Percentiles rank a stretch among this genome's conserved stretches.
Conservation (phyloP, 2,329 filamentous ascomycete species). For the Nigrospora sphaerica region DNA sequence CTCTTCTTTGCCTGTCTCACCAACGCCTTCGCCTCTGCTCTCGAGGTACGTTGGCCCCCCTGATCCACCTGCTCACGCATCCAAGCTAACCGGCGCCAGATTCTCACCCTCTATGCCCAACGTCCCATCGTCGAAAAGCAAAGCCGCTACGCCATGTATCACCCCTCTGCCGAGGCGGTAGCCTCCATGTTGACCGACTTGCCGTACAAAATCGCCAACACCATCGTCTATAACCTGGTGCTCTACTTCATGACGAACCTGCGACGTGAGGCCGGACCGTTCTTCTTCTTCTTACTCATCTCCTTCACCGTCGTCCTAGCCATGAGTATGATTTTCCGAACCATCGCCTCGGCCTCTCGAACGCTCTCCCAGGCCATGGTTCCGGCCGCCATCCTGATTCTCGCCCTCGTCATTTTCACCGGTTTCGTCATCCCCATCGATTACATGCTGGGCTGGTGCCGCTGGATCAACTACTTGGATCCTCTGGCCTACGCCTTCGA, state of each 20-base stretch:
- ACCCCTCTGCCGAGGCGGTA: slow-evolving; percentile 76
- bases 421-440: slow-evolving; percentile 56
- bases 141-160: slow-evolving; percentile 75
- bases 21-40: slow-evolving; percentile 71
- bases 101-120: slow-evolving; percentile 77
- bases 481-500: slow-evolving; percentile 76
- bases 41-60: slow-evolving; percentile 45
- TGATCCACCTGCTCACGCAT: background rate
- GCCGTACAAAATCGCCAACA: slow-evolving; percentile 70
- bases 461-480: slow-evolving; percentile 75
- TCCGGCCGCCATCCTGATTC: slow-evolving; percentile 49
- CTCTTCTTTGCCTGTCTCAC: slow-evolving; percentile 81
- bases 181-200: slow-evolving; percentile 79
- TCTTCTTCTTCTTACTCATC: slow-evolving; percentile 78
- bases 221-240: slow-evolving; percentile 67
- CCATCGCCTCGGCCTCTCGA: slow-evolving; percentile 64
- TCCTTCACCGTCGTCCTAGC: slow-evolving; percentile 63
- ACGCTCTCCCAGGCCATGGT: slow-evolving; percentile 58
- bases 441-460: slow-evolving; percentile 71
- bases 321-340: slow-evolving; percentile 81
- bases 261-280: slow-evolving; percentile 60
- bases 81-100: slow-evolving; percentile 32
- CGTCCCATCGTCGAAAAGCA: slow-evolving; percentile 90
- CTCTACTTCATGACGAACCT: slow-evolving; percentile 85
- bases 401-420: slow-evolving; percentile 59